phyloP scores from a whole-genome alignment of 345 rosid genomes.

The Xanthoceras sorbifolium region DNA sequence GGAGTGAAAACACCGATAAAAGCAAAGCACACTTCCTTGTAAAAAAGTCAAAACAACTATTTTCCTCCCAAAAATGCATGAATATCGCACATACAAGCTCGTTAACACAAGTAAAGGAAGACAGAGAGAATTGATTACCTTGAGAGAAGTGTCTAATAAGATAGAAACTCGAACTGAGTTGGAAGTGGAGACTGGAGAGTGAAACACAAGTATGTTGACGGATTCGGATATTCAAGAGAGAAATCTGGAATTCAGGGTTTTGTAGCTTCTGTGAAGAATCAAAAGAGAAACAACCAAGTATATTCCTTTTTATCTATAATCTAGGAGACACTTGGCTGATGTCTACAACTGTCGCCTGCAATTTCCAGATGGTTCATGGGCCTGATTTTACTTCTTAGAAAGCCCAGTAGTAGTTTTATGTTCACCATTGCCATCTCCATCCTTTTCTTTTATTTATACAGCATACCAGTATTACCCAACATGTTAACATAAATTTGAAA shows the following conservation, averaged over 20 bases:
- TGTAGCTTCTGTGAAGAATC: constrained; percentile 7
- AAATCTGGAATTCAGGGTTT: background rate
- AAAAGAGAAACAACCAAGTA: background rate
- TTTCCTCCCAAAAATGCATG: background rate
- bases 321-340: background rate
- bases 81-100: background rate
- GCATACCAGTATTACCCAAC: no score
- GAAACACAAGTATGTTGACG: background rate
- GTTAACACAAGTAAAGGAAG: background rate
- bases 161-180: background rate
- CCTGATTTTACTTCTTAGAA: no score
- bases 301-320: constrained; percentile 20
- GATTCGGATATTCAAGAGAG: background rate
- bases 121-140: constrained; percentile 11
- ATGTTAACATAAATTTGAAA: no score
- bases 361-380: no score
- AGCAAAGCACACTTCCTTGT: background rate
- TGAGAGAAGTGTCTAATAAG: background rate
- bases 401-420: no score
- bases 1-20: background rate
- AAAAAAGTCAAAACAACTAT: background rate
- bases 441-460: no score
- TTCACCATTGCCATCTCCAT: no score
- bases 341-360: no score
- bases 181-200: no score